Conservation (phyloP, 352 stramenopile genomes). For the Pythium dissimile region DNA sequence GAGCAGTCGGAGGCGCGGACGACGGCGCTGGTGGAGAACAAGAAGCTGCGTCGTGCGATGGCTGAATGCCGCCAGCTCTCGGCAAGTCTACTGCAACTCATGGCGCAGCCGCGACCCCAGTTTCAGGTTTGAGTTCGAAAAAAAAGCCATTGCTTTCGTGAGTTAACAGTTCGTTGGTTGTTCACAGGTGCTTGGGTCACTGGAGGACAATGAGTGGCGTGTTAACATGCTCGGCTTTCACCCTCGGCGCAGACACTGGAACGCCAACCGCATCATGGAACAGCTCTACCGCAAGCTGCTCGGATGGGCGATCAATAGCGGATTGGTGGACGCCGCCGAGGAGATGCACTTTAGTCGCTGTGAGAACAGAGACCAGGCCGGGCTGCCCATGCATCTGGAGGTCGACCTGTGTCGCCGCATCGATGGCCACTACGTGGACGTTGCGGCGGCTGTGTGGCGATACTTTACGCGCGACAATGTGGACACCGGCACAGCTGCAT, state of each 20-base stretch:
- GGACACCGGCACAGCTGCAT: neutral
- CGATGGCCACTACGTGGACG: constrained; percentile 14
- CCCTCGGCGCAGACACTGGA: constrained; percentile 5
- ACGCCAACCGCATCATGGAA: constrained; percentile 21
- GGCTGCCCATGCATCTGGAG: constrained; percentile 9
- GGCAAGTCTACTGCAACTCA: neutral
- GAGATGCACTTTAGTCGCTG: constrained; percentile 2
- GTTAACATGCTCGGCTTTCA: constrained; percentile 9
- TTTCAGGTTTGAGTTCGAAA: neutral
- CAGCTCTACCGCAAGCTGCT: constrained; percentile 2
- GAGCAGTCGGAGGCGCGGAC: neutral
- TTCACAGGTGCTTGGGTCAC: constrained; percentile 2
- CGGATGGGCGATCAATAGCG: constrained; percentile 13
- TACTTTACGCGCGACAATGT: neutral
- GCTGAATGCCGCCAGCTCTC: constrained; percentile 6
- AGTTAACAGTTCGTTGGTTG: neutral
- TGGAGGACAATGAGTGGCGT: constrained; percentile 22
- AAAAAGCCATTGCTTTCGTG: no score
- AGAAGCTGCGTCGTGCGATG: constrained; percentile 9
- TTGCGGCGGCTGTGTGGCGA: constrained; percentile 16
- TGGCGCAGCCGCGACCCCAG: neutral
- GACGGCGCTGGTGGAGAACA: constrained; percentile 12
- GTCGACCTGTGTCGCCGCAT: constrained; percentile 7
- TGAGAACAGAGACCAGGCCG: neutral
- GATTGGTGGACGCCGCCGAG: neutral